These are phyloP conservation scores for Neurospora sp. DNA, from an alignment of 2,329 filamentous ascomycete genomes.

Conservation along the genomic window DNA sequence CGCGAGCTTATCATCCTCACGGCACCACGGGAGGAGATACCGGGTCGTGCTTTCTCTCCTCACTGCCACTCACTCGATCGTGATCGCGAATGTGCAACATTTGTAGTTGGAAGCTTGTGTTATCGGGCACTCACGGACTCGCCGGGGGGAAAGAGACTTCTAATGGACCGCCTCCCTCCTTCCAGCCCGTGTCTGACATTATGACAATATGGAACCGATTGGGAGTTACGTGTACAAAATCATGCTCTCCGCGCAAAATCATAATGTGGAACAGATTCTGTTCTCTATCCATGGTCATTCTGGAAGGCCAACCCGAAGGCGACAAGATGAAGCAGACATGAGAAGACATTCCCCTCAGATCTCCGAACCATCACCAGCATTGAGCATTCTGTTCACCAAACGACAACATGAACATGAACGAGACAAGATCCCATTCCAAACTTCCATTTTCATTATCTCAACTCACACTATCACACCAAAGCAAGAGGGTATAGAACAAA, in stretches of 20 bases:
- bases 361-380: background rate
- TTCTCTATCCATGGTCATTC: background rate
- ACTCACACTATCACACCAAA: slow-evolving; percentile 1
- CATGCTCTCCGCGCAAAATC: background rate
- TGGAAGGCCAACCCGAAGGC: background rate
- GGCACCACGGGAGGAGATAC: too few species aligned
- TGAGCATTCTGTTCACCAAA: background rate
- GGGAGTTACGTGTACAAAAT: background rate
- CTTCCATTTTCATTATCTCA: background rate
- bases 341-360: background rate
- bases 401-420: background rate
- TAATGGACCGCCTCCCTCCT: too few species aligned
- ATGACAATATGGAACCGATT: too few species aligned
- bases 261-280: background rate
- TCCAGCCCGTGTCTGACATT: too few species aligned
- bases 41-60: too few species aligned
- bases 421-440: background rate
- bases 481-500: too few species aligned
- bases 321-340: background rate
- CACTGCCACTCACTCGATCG: too few species aligned
- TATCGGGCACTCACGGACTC: too few species aligned
- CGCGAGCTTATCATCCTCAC: too few species aligned
- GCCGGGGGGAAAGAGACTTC: too few species aligned
- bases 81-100: too few species aligned
- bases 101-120: too few species aligned